Percentiles rank a stretch among this genome's conserved stretches.
Evolutionary conservation across 1,284 basidiomycete species (phyloP).

Genomic region (Austroboletus rostrupii): DNA sequence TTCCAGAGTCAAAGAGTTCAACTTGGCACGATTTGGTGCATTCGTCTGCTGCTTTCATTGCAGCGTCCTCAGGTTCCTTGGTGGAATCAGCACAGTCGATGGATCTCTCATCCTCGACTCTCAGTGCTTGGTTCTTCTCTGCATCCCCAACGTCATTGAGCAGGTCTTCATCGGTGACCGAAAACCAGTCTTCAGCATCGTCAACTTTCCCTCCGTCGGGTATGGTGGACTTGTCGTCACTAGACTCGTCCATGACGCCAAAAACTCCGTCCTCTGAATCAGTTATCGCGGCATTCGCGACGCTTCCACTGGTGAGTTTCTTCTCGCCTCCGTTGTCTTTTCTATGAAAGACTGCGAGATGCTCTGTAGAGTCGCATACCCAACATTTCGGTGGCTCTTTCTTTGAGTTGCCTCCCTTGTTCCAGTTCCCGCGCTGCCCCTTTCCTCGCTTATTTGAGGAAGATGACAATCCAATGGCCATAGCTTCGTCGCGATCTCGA

Average conservation of each 20-base stretch:
- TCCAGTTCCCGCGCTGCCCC: not conserved
- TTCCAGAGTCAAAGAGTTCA: slow-evolving; percentile 38
- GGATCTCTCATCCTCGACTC: too few relatives aligned
- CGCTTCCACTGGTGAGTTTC: not conserved
- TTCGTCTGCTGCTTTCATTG: too few relatives aligned
- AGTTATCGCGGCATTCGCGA: not conserved
- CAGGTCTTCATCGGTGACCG: too few relatives aligned
- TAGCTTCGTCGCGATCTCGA: not conserved
- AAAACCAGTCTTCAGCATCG: too few relatives aligned
- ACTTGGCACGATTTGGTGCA: not conserved
- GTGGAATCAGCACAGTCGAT: too few relatives aligned
- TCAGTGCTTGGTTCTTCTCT: too few relatives aligned
- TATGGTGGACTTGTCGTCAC: not conserved
- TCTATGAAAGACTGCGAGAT: not conserved
- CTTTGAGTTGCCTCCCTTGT: not conserved
- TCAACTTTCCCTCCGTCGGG: too few relatives aligned
- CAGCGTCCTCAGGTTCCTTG: too few relatives aligned
- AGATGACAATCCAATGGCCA: not conserved
- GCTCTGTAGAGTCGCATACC: not conserved
- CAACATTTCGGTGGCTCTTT: not conserved
- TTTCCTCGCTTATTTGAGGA: too few relatives aligned
- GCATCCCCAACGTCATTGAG: too few relatives aligned
- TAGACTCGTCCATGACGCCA: not conserved
- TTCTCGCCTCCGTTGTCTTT: not conserved
- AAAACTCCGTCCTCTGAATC: not conserved